Base-by-base conservation (phyloP, 768 basidiomycete species). In the Podaxis sp. region DNA sequence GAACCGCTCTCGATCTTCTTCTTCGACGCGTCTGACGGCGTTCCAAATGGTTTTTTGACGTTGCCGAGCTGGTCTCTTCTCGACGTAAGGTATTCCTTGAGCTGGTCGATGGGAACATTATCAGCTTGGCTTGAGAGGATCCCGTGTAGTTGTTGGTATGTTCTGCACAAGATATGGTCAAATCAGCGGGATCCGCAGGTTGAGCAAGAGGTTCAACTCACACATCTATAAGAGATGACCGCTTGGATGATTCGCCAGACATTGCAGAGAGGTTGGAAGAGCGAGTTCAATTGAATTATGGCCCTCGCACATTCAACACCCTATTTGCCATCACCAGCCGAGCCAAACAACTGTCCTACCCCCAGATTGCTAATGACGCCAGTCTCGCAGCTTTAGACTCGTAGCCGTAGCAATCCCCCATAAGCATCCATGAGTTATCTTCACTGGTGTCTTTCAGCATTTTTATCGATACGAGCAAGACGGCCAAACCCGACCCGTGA, bases 1-100 rank as follows among this genome's bases (percentile, higher is more conserved):
- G 83, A 81, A 53, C 89, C 87, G 55, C 81, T 80, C 61, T 90
- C 83, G 7, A 94, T 76, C 40, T 80, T 80, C 70, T 83, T 83
- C 67, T 80, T 81, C 38, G 91, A 93, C 69, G 81, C 80, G 67
- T 78, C 76, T 6, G 84, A 87, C 1, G 91, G 91, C 52, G 77
- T 80, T 46, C 87, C 86, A 68, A 91, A 94, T 4, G 48, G 38
- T 2, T 79, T 73, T n/a, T 77, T 66, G 36, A 90, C 73, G 61
- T 83, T 78, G 50, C 77, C 77, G 52, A 93, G 80, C 64, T 83
- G 82, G 0, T 74, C 63, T 53, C 82, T 73, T 63, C 90, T 88
- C 23, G 83, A 77, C 7, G 74, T 70, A 57, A 93, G 75, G 68
- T 83, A 82, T 63, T 84, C 79, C 60, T 78, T 75, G 67, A 88